phyloP scores from a whole-genome alignment of 768 basidiomycete species.

The Xerocomellus dryophilus region DNA sequence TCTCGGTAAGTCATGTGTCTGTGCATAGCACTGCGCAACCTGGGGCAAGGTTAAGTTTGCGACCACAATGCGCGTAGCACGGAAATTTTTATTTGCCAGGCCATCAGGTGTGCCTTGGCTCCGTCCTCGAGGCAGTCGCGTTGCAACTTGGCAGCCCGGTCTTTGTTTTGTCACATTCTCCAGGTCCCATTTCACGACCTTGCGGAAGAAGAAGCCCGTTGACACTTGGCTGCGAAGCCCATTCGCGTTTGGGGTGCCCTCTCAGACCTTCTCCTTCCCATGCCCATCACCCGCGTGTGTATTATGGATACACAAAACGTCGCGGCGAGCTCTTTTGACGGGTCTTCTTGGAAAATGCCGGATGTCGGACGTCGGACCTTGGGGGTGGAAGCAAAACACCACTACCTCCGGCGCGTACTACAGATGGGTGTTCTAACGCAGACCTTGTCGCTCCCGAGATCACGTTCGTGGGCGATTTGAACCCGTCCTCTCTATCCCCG shows the following conservation, averaged over 20 bases:
- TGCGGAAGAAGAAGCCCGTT: slow-evolving; percentile 12
- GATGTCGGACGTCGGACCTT: slow-evolving; percentile 3
- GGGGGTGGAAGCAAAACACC: slow-evolving; percentile 7
- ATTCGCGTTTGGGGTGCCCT: slow-evolving; percentile 12
- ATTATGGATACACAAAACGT: neutral
- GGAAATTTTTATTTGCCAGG: slow-evolving; percentile 29
- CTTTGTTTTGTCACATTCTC: slow-evolving; percentile 19
- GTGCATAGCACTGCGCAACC: slow-evolving; percentile 15
- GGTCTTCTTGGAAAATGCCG: slow-evolving; percentile 17
- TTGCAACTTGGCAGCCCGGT: slow-evolving; percentile 19
- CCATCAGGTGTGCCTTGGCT: slow-evolving; percentile 26
- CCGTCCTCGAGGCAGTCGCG: slow-evolving; percentile 36
- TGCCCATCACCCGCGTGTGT: slow-evolving; percentile 7
- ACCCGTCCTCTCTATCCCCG: slow-evolving; percentile 17
- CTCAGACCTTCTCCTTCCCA: neutral
- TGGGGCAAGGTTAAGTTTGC: slow-evolving; percentile 34
- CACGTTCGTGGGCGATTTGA: slow-evolving; percentile 13
- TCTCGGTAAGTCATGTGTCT: slow-evolving; percentile 13
- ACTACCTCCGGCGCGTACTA: too few species aligned
- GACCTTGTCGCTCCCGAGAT: slow-evolving; percentile 29
- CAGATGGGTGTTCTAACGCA: slow-evolving; percentile 8
- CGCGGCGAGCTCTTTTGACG: slow-evolving; percentile 1
- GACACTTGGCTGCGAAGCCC: slow-evolving; percentile 9
- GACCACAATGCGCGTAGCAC: slow-evolving; percentile 21
- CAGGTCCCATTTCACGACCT: slow-evolving; percentile 10